Conservation (phyloP, 164 flowering plant genomes). For the Chimonanthus salicifolius region DNA sequence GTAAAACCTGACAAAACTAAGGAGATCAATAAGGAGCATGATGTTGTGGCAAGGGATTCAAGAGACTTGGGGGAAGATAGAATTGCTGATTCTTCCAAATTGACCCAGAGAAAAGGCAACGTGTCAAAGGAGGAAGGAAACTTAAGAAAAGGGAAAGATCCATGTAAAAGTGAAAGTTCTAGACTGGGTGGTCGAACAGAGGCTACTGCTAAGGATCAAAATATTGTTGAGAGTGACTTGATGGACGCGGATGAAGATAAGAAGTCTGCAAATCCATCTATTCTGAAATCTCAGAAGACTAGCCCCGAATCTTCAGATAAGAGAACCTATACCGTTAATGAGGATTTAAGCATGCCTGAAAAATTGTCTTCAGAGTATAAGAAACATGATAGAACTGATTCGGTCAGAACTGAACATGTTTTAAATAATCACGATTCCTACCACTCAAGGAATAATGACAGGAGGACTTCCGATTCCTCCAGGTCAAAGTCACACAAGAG, state of each 20-base stretch:
- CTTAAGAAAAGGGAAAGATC: constrained; percentile 10
- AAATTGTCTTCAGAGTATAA: constrained; percentile 9
- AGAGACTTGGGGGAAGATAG: constrained; percentile 11
- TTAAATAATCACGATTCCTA: constrained; percentile 7
- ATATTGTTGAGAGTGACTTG: constrained; percentile 1
- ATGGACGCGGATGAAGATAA: constrained; percentile 6
- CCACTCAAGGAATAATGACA: constrained; percentile 10
- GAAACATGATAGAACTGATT: constrained; percentile 10
- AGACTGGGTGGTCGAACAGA: constrained; percentile 10
- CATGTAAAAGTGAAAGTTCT: constrained; percentile 5
- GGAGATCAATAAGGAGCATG: constrained; percentile 6
- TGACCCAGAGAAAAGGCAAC: constrained; percentile 1
- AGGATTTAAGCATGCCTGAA: constrained; percentile 8
- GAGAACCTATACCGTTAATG: constrained; percentile 4
- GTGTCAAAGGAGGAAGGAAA: constrained; percentile 4
- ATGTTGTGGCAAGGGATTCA: constrained; percentile 10
- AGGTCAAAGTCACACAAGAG: constrained; percentile 15
- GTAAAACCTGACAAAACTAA: background rate
- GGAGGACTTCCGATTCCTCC: constrained; percentile 10
- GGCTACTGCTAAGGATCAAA: constrained; percentile 1
- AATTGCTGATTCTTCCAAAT: background rate
- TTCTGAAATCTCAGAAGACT: background rate
- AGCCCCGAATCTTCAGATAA: background rate
- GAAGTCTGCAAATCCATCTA: constrained; percentile 1
- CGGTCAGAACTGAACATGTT: constrained; percentile 9